A percentile compares a stretch with the other conserved stretches of the same genome.
These are phyloP conservation scores for Trametes pubescens DNA, from an alignment of 1,284 basidiomycete species.

Conservation along the genomic window DNA sequence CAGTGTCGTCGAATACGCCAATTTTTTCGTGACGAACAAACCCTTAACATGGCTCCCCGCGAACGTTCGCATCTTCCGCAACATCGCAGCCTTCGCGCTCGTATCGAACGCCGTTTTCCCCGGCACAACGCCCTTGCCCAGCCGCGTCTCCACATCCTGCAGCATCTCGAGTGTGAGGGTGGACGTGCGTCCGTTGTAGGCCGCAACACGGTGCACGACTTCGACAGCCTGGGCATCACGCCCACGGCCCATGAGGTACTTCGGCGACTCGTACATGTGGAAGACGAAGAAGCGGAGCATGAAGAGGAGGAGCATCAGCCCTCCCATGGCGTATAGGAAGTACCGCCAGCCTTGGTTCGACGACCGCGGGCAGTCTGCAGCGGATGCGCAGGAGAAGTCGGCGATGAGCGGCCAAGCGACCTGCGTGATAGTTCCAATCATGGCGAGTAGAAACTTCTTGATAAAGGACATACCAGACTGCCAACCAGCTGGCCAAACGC, in stretches of 20 bases:
- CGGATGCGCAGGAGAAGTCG: slow-evolving; percentile 62
- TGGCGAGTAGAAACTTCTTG: not conserved
- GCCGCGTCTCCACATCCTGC: slow-evolving; percentile 38
- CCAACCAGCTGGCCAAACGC: slow-evolving; percentile 67
- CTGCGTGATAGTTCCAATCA: slow-evolving; percentile 35
- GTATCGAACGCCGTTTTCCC: slow-evolving; percentile 35
- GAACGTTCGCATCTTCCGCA: slow-evolving; percentile 54
- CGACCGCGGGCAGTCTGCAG: slow-evolving; percentile 50
- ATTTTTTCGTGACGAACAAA: slow-evolving; percentile 68
- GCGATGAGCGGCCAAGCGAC: slow-evolving; percentile 74
- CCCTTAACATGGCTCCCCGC: slow-evolving; percentile 57
- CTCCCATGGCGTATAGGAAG: slow-evolving; percentile 68
- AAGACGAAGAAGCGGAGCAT: slow-evolving; percentile 77
- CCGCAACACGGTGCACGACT: slow-evolving; percentile 73
- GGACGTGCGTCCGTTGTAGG: slow-evolving; percentile 65
- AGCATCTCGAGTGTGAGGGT: slow-evolving; percentile 60
- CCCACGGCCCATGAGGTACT: slow-evolving; percentile 78
- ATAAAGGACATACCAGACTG: slow-evolving; percentile 56
- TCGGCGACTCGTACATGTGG: slow-evolving; percentile 78
- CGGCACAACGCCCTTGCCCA: slow-evolving; percentile 23
- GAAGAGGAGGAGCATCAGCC: slow-evolving; percentile 70
- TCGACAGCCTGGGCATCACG: slow-evolving; percentile 75
- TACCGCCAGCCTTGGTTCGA: slow-evolving; percentile 81
- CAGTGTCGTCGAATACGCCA: slow-evolving; percentile 69
- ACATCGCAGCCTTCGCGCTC: slow-evolving; percentile 47